Percentiles rank a stretch among this genome's conserved stretches.
phyloP scores from a whole-genome alignment of 768 basidiomycete genomes.

The Psilocybe cubensis region DNA sequence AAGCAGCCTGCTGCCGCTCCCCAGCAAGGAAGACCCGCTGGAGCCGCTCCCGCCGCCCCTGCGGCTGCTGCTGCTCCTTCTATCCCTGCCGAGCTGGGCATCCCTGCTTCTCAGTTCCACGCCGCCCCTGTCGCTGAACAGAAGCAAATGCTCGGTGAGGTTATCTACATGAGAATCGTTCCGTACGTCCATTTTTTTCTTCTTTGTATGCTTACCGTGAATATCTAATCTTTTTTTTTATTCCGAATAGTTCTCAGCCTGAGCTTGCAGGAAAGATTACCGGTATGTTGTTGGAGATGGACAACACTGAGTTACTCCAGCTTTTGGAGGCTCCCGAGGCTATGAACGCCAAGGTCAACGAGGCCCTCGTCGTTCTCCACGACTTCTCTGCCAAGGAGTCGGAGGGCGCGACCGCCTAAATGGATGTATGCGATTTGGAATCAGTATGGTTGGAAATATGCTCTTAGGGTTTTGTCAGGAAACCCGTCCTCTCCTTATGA shows the following conservation, averaged over 20 bases:
- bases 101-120: slow-evolving; percentile 54
- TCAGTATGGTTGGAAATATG: slow-evolving; percentile 14
- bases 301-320: slow-evolving; percentile 90
- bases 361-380: slow-evolving; percentile 87
- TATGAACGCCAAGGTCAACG: slow-evolving; percentile 87
- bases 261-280: slow-evolving; percentile 98
- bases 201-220: background rate
- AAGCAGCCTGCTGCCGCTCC: slow-evolving; percentile 44
- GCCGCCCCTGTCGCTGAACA: slow-evolving; percentile 81
- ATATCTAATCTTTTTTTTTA: slow-evolving; percentile 10
- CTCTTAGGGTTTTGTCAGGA: slow-evolving; percentile 37
- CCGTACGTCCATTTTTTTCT: slow-evolving; percentile 50
- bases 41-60: slow-evolving; percentile 37
- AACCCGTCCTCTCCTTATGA: slow-evolving; percentile 54
- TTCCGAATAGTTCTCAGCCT: slow-evolving; percentile 66
- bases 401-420: slow-evolving; percentile 25
- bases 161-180: slow-evolving; percentile 90
- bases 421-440: slow-evolving; percentile 3
- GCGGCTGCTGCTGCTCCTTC: slow-evolving; percentile 47
- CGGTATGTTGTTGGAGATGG: slow-evolving; percentile 99
- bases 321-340: slow-evolving; percentile 83
- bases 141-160: slow-evolving; percentile 99
- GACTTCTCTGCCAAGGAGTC: slow-evolving; percentile 71
- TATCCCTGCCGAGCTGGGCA: slow-evolving; percentile 42
- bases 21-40: slow-evolving; percentile 33